These are phyloP conservation scores for Colletotrichum sp. DNA, from an alignment of 2,329 filamentous ascomycete species.

Conservation along the genomic window DNA sequence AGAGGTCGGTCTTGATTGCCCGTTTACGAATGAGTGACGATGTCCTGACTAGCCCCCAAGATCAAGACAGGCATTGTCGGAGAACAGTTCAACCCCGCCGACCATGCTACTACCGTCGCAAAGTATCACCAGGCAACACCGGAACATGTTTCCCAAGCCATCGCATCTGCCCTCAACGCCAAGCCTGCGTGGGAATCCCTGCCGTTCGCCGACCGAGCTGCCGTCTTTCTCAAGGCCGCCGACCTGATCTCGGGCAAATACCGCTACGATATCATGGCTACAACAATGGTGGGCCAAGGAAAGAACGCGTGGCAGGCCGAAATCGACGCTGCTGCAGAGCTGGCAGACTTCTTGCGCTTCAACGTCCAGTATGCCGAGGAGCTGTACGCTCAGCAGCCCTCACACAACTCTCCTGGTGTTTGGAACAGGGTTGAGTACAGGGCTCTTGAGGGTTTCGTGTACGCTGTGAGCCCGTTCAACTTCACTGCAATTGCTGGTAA, in stretches of 20 bases:
- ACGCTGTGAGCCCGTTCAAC: conserved; percentile 94
- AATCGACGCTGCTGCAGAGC: conserved; percentile 92
- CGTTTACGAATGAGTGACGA: background rate
- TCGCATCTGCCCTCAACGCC: conserved; percentile 83
- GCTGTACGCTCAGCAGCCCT: conserved; percentile 85
- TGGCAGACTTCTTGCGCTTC: conserved; percentile 92
- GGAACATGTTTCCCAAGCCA: conserved; percentile 72
- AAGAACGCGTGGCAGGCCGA: conserved; percentile 99
- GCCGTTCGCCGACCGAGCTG: conserved; percentile 88
- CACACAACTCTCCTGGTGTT: conserved; percentile 80
- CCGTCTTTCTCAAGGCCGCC: conserved; percentile 94
- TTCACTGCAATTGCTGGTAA: conserved; percentile 96
- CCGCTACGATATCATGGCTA: conserved; percentile 94
- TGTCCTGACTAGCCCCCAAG: conserved; percentile 38
- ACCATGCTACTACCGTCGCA: conserved; percentile 78
- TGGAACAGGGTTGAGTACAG: conserved; percentile 94
- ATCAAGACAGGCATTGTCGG: conserved; percentile 70
- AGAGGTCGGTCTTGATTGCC: conserved; percentile 57
- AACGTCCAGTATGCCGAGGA: conserved; percentile 95
- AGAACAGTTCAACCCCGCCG: conserved; percentile 81
- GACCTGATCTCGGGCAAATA: conserved; percentile 92
- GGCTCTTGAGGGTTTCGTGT: conserved; percentile 92
- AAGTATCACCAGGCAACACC: conserved; percentile 83
- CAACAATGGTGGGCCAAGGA: conserved; percentile 94
- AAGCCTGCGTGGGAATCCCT: conserved; percentile 86